Conservation (phyloP, 306 rosid genomes). For the Castanea sativa region DNA sequence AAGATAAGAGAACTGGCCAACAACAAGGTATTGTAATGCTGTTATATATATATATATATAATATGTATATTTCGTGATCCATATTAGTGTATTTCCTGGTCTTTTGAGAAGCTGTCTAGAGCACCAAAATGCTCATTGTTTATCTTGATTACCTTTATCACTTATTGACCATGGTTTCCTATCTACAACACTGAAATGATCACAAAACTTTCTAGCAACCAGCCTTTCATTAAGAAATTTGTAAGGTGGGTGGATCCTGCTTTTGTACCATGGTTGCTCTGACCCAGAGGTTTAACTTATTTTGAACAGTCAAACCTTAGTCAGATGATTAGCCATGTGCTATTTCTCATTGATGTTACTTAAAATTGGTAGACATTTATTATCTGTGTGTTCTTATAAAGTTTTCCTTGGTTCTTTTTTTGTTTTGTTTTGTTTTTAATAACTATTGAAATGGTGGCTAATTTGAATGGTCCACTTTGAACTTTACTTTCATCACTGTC, state of each 20-base stretch:
- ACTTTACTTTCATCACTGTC: background rate
- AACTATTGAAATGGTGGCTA: background rate
- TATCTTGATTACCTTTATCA: background rate
- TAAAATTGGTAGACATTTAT: background rate
- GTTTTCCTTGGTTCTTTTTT: background rate
- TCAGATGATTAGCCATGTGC: background rate
- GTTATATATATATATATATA: background rate
- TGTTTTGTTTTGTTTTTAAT: too few species aligned
- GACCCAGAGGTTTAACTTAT: background rate
- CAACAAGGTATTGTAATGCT: conserved; percentile 61
- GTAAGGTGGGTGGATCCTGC: background rate
- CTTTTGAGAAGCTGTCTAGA: conserved; percentile 11
- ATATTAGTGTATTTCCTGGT: conserved; percentile 6
- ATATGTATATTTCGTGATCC: background rate
- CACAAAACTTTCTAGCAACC: background rate
- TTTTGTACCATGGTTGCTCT: background rate
- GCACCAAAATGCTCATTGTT: conserved; percentile 4
- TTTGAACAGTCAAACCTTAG: background rate
- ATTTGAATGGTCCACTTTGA: background rate
- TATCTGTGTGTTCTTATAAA: background rate
- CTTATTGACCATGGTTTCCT: background rate
- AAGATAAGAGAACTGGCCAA: conserved; percentile 65
- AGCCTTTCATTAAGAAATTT: background rate
- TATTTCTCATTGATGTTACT: background rate
- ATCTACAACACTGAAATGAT: background rate